Base-by-base conservation (phyloP, 176 grass and related monocot species). In the Themeda triandra region DNA sequence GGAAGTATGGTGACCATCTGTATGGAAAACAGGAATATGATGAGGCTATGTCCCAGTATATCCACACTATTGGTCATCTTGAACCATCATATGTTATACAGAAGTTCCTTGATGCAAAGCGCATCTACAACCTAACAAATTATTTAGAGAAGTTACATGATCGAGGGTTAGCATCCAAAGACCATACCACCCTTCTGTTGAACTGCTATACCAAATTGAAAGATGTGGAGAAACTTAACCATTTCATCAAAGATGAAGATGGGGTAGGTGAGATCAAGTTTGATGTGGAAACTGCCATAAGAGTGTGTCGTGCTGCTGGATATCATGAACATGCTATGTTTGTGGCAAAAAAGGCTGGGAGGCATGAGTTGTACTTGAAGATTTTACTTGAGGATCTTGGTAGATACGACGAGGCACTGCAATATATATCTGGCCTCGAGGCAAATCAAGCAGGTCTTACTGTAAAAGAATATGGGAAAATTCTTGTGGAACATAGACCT, bases 71-170 rank as follows among this genome's bases (percentile, higher is more conserved):
- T 82, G 93, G 97, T 76, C 86, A 99, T 86, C 91, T 99, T 65
- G 97, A 99, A 83, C 97, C 92, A 6, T 99, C 97, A 49, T 96
- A 99, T 88, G 97, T 99, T 72, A 99, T 96, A 83, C 93, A 99
- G 79, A 99, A 96, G 75, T 99, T 99, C 75, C 89, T 99, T 75
- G 96, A 99, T 86, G 93, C 96, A 79, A 94, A 99, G 79, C 77
- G 93, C 45, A 96, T 99, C 51, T 90, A 99, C 80, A 99, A 99
- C 71, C 86, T 96, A 12, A 99, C 97, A 67, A 99, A 96, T 77
- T 99, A 99, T 85, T 83, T 99, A 70, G 93, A 99, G 71, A 99
- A 99, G 60, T 90, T 99, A 37, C 96, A 99, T 89, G 97, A 94
- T 81, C 85, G 87, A 64, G 93, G 91, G 49, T 86, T 99, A 68